Base-by-base conservation (phyloP, 768 basidiomycete genomes). In the Phanerodontia chrysosporium region DNA sequence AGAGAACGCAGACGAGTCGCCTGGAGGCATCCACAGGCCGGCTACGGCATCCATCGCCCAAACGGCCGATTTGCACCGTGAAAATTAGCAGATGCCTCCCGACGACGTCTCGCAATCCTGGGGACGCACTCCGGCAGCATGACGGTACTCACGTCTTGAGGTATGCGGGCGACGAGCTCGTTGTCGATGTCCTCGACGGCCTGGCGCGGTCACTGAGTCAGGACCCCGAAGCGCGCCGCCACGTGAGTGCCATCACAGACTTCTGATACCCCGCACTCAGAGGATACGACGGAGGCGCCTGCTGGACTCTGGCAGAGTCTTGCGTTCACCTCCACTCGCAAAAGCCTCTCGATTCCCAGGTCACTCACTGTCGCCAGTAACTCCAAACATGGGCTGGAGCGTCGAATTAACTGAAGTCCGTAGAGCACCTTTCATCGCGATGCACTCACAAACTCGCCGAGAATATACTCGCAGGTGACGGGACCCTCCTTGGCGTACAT, bases 401-500 rank as follows among this genome's bases (percentile, higher is more conserved):
- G 12, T 67, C 24, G 54, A 66, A 13, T 51, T 70, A 32, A 44
- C 66, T 45, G 63, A 71, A 69, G 70, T 71, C 59, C 67, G 70
- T 71, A 49, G 35, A 51, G 22, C 65, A 65, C 59, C 44, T 22
- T 35, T 21, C 57, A 22, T n/a, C 29, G 14, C 28, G 59, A 30
- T 60, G 57, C 42, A 59, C 58, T 71, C 67, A 71, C 67, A 66
- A 66, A 71, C 65, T 64, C 61, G 67, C 60, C 60, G 61, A 57
- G 29, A 22, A 24, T 22, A 14, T 29, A 29, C 35, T 30, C 49
- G 18, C 54, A 89, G 88, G 75, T 82, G 2, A 78, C 84, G 1
- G 65, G 75, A 28, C 69, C 82, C 1, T 75, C 81, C 21, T 63
- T 87, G 61, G 82, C 83, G 10, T 89, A 89, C 64, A 82, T 83